A percentile compares a stretch with the other conserved stretches of the same genome.
Conservation (phyloP, 257 asterid species). For the Cordia subcordata region DNA sequence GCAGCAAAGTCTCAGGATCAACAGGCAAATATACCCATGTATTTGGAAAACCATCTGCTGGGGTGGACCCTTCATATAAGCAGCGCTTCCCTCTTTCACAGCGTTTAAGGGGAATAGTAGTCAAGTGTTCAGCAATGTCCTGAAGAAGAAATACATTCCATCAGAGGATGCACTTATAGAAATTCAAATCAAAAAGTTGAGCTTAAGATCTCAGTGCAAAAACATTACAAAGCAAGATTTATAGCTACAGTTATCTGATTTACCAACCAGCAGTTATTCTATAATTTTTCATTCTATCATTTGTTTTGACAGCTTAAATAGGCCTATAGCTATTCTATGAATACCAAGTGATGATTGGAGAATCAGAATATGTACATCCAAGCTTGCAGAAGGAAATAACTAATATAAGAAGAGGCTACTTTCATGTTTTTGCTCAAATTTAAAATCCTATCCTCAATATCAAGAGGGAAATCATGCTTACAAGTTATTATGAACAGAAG, state of each 20-base stretch:
- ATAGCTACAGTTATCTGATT: neutral
- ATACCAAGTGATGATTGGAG: too few species aligned
- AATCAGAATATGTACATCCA: too few species aligned
- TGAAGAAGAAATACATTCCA: conserved; percentile 21
- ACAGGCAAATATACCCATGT: conserved; percentile 29
- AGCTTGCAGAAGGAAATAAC: too few species aligned
- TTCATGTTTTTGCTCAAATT: too few species aligned
- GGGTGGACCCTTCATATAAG: conserved; percentile 90
- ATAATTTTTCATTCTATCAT: too few species aligned
- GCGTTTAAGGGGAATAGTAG: conserved; percentile 73
- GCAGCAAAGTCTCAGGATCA: neutral
- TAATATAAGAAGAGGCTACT: too few species aligned
- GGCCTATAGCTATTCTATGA: too few species aligned
- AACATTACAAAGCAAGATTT: neutral
- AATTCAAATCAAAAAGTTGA: conserved; percentile 4
- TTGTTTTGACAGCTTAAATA: too few species aligned
- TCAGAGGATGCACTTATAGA: conserved; percentile 3
- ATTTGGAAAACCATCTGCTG: conserved; percentile 76
- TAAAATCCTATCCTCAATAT: too few species aligned
- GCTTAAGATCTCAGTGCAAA: neutral
- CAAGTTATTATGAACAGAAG: too few species aligned
- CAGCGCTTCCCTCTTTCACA: conserved; percentile 93
- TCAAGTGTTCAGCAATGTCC: conserved; percentile 98
- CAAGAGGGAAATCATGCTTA: too few species aligned
- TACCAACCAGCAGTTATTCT: too few species aligned